A percentile compares a stretch with the other conserved stretches of the same genome.
These are phyloP conservation scores for Raphanus sativus DNA, from an alignment of 345 rosid species.

Conservation along the genomic window DNA sequence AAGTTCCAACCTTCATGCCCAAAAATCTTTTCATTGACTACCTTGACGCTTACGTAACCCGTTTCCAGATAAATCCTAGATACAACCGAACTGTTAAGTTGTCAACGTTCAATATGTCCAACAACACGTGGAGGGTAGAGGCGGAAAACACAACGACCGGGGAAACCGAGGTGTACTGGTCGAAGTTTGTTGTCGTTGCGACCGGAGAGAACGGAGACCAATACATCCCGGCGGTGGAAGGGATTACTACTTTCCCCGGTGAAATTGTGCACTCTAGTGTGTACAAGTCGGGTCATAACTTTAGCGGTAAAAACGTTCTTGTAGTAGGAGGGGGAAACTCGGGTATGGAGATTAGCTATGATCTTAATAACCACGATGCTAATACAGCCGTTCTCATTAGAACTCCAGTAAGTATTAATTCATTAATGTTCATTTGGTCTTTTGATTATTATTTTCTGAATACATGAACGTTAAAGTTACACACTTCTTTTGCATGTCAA, in stretches of 20 bases:
- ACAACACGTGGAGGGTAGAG: slow-evolving; percentile 48
- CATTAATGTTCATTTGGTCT: background rate
- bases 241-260: slow-evolving; percentile 47
- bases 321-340: slow-evolving; percentile 93
- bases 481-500: slow-evolving; percentile 17
- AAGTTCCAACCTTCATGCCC: slow-evolving; percentile 46
- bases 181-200: slow-evolving; percentile 65
- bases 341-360: slow-evolving; percentile 81
- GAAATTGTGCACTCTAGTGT: slow-evolving; percentile 57
- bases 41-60: slow-evolving; percentile 56
- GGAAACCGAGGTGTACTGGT: slow-evolving; percentile 48
- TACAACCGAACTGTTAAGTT: slow-evolving; percentile 51
- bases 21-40: slow-evolving; percentile 42
- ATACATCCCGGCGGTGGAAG: slow-evolving; percentile 49
- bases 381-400: slow-evolving; percentile 52
- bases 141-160: slow-evolving; percentile 47
- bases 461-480: slow-evolving; percentile 16
- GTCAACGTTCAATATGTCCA: slow-evolving; percentile 45
- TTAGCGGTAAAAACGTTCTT: slow-evolving; percentile 48
- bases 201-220: slow-evolving; percentile 57
- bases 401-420: slow-evolving; percentile 47
- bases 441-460: background rate
- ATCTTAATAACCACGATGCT: slow-evolving; percentile 60
- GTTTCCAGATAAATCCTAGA: slow-evolving; percentile 52
- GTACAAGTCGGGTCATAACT: slow-evolving; percentile 51